A percentile compares a stretch with the other conserved stretches of the same genome.
Conservation (phyloP, 306 rosid species). For the Vigna angularis region DNA sequence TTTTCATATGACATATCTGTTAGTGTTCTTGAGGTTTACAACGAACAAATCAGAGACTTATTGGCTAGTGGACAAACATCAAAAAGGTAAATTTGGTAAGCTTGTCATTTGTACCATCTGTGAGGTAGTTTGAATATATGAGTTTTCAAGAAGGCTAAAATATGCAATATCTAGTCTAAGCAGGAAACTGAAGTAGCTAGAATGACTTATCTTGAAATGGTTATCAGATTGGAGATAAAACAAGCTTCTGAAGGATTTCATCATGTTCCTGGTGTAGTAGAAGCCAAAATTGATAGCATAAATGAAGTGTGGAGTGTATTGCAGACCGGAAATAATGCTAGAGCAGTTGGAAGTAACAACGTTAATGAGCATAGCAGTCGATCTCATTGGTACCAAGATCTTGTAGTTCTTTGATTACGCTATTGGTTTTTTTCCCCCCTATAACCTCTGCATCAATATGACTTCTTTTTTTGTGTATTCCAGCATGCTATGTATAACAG, state of each 20-base stretch:
- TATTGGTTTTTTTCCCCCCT: not conserved
- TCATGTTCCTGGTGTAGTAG: conserved; percentile 84
- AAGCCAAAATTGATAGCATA: conserved; percentile 72
- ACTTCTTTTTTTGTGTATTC: conserved; percentile 30
- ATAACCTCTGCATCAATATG: conserved; percentile 7
- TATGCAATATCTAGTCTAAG: conserved; percentile 18
- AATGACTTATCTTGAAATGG: conserved; percentile 37
- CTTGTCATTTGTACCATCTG: conserved; percentile 8
- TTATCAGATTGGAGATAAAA: conserved; percentile 82
- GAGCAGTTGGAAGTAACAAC: conserved; percentile 85
- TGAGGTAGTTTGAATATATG: not conserved
- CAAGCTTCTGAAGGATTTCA: conserved; percentile 79
- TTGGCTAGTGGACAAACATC: conserved; percentile 67
- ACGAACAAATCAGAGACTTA: conserved; percentile 90
- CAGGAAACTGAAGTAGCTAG: conserved; percentile 34
- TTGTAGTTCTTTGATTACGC: conserved; percentile 3
- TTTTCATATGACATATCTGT: conserved; percentile 70
- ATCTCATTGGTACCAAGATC: conserved; percentile 74
- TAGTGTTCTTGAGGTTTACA: conserved; percentile 92
- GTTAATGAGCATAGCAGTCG: conserved; percentile 94
- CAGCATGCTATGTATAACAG: conserved; percentile 84
- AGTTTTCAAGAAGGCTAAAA: conserved; percentile 37
- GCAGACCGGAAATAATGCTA: conserved; percentile 85
- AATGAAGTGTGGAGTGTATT: conserved; percentile 76
- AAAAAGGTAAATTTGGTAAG: conserved; percentile 64